These are phyloP conservation scores for Suillus hirtellus DNA, from an alignment of 768 basidiomycete genomes.

Conservation along the genomic window DNA sequence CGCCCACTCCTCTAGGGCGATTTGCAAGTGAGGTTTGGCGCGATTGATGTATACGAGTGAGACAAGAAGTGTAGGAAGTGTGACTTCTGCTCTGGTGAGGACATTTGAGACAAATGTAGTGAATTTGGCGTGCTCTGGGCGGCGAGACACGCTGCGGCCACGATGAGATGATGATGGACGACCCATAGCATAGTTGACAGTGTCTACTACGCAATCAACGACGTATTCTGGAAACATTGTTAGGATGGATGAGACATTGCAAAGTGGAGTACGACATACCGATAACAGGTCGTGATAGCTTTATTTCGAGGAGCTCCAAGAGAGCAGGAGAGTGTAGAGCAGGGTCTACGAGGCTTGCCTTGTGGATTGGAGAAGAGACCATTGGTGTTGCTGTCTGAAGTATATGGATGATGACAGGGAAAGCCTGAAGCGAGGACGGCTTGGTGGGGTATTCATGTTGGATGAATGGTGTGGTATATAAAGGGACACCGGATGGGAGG, in stretches of 20 bases:
- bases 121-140: slow-evolving; percentile 58
- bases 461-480: slow-evolving; percentile 30
- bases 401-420: not conserved
- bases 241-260: not conserved
- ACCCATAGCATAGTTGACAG: slow-evolving; percentile 77
- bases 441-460: slow-evolving; percentile 13
- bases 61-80: slow-evolving; percentile 65
- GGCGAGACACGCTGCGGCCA: slow-evolving; percentile 48
- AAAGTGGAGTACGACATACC: slow-evolving; percentile 44
- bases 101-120: slow-evolving; percentile 66
- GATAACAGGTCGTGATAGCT: slow-evolving; percentile 60
- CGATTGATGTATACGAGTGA: slow-evolving; percentile 77
- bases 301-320: slow-evolving; percentile 66
- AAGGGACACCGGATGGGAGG: slow-evolving; percentile 22
- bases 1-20: slow-evolving; percentile 83
- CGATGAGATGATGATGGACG: slow-evolving; percentile 56
- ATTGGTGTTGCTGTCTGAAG: slow-evolving; percentile 11
- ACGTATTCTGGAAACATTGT: slow-evolving; percentile 55
- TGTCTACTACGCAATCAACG: slow-evolving; percentile 66
- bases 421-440: slow-evolving; percentile 9
- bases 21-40: slow-evolving; percentile 77
- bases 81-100: slow-evolving; percentile 71
- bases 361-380: slow-evolving; percentile 40
- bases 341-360: slow-evolving; percentile 61
- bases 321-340: slow-evolving; percentile 63